These are phyloP conservation scores for Friedmanniomyces endolithicus DNA, from an alignment of 495 filamentous ascomycete species.

Conservation along the genomic window DNA sequence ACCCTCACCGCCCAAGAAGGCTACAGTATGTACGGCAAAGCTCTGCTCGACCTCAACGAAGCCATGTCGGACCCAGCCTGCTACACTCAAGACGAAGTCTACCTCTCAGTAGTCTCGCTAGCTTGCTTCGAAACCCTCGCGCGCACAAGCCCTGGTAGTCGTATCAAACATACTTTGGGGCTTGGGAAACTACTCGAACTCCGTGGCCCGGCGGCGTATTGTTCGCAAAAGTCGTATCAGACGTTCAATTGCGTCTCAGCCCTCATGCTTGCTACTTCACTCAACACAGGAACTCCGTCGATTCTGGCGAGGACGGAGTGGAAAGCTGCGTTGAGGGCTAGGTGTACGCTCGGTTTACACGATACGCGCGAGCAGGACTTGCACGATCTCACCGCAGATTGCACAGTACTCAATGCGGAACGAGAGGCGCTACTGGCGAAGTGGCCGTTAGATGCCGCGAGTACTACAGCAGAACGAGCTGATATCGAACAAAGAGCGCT, in stretches of 20 bases:
- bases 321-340: neutral
- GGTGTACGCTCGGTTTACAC: neutral
- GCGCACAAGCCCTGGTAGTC: neutral
- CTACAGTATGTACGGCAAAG: neutral
- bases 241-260: neutral
- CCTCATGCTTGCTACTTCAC: neutral
- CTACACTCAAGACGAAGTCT: neutral
- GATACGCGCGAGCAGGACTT: neutral
- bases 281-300: neutral
- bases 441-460: neutral
- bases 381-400: neutral
- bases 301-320: neutral
- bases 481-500: too few species aligned
- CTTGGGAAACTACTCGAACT: slow-evolving; percentile 2
- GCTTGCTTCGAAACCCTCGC: neutral
- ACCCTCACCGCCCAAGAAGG: neutral
- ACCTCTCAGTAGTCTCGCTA: neutral
- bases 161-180: neutral
- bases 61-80: neutral
- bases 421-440: neutral
- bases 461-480: neutral
- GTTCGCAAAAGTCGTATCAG: neutral
- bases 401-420: neutral
- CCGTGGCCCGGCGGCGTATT: slow-evolving; percentile 2
- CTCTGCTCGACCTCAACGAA: neutral